Evolutionary conservation across 176 grass and related monocot genomes (phyloP).

Genomic region (Phoenix roebelenii): DNA sequence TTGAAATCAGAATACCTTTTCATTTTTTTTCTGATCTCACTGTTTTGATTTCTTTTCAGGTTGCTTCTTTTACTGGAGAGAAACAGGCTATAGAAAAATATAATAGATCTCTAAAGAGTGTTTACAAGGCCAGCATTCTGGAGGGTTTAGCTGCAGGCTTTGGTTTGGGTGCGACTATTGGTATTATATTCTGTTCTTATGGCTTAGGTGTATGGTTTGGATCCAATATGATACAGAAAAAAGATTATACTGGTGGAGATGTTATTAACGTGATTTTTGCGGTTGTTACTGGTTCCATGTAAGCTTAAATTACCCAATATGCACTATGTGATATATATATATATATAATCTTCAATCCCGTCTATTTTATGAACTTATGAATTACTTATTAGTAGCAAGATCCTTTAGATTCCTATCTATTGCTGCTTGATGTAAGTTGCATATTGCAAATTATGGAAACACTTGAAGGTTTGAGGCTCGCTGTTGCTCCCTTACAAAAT

Average conservation of each 20-base stretch:
- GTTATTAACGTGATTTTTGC: constrained; percentile 14
- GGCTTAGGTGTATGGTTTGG: constrained; percentile 15
- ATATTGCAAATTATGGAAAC: too few species aligned
- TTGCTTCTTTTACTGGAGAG: constrained; percentile 20
- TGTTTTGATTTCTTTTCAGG: background rate
- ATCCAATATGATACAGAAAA: constrained; percentile 7
- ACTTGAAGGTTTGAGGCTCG: too few species aligned
- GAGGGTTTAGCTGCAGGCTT: constrained; percentile 8
- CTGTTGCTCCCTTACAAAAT: too few species aligned
- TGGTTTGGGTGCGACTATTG: constrained; percentile 12
- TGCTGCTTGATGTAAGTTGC: too few species aligned
- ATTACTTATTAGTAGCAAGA: too few species aligned
- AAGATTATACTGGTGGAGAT: constrained; percentile 12
- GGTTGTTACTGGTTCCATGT: constrained; percentile 11
- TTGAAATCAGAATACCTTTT: too few species aligned
- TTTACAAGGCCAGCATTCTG: constrained; percentile 10
- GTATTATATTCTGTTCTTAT: constrained; percentile 5
- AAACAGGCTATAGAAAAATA: constrained; percentile 11
- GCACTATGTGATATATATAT: background rate
- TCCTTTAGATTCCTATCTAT: too few species aligned
- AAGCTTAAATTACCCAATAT: background rate
- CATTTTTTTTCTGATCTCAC: too few species aligned
- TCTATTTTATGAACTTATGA: too few species aligned
- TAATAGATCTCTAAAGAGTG: background rate
- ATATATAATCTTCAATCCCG: too few species aligned